These are phyloP conservation scores for Trichoderma koningii DNA, from an alignment of 2,329 filamentous ascomycete genomes.

Conservation along the genomic window DNA sequence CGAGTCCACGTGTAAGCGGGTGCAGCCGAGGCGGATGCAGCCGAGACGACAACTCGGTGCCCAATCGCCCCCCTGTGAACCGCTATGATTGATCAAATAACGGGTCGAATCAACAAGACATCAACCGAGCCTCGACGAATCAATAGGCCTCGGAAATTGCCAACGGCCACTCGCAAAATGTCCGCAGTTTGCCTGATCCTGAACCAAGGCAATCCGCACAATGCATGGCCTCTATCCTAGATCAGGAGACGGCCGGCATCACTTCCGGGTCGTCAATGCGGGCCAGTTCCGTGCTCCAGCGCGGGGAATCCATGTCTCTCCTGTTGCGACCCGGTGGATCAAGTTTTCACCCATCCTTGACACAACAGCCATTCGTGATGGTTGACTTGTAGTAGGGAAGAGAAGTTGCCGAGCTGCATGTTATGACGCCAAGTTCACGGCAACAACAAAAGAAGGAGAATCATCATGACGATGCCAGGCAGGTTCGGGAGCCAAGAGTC, in stretches of 20 bases:
- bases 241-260: not conserved
- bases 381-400: constrained; percentile 3
- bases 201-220: not conserved
- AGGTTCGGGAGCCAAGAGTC: not conserved
- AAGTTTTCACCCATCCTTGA: not conserved
- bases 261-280: constrained; percentile 1
- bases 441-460: not conserved
- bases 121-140: constrained; percentile 7
- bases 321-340: not conserved
- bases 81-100: not conserved
- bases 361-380: not conserved
- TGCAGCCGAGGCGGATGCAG: not conserved
- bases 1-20: not conserved
- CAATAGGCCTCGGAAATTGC: not conserved
- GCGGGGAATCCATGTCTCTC: constrained; percentile 20
- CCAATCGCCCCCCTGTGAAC: not conserved
- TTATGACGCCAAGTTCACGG: not conserved
- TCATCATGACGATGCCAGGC: not conserved
- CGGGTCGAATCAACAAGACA: not conserved
- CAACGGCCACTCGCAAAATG: not conserved
- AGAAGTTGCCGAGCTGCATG: constrained; percentile 19
- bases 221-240: not conserved
- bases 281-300: not conserved
- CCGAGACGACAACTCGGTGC: not conserved
- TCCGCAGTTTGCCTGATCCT: not conserved